Evolutionary conservation across 1,139 yeast species (phyloP).

Genomic region (Tardiomyces digboiensis): DNA sequence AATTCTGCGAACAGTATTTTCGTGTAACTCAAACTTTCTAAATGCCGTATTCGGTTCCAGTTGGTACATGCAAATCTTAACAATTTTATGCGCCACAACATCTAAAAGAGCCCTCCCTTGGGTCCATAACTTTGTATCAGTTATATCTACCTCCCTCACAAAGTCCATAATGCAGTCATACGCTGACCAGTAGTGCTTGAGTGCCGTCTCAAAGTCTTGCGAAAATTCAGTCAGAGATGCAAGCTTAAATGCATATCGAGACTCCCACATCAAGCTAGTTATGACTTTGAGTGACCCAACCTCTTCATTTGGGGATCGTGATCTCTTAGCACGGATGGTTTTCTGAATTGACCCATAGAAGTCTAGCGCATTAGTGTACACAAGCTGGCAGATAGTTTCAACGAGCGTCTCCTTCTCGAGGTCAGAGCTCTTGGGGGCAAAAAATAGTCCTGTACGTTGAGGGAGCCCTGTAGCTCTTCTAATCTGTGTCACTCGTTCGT

Average conservation of each 20-base stretch:
- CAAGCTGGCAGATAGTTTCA: conserved; percentile 29
- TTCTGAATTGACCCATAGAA: conserved; percentile 22
- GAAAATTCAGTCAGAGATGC: conserved; percentile 40
- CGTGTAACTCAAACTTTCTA: conserved; percentile 55
- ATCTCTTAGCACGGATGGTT: conserved; percentile 10
- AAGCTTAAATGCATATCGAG: conserved; percentile 40
- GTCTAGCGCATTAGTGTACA: conserved; percentile 33
- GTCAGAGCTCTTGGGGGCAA: conserved; percentile 30
- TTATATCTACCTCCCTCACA: conserved; percentile 12
- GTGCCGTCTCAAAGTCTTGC: conserved; percentile 36
- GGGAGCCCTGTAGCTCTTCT: conserved; percentile 34
- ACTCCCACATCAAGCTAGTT: conserved; percentile 33
- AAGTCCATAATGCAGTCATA: conserved; percentile 36
- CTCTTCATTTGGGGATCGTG: conserved; percentile 8
- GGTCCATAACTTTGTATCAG: conserved; percentile 27
- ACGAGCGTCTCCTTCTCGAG: conserved; percentile 32
- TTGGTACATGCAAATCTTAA: conserved; percentile 50
- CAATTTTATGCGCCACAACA: conserved; percentile 50
- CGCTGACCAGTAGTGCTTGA: conserved; percentile 38
- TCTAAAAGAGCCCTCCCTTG: conserved; percentile 46
- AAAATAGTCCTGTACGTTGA: conserved; percentile 34
- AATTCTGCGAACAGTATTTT: conserved; percentile 35
- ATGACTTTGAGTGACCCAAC: conserved; percentile 13
- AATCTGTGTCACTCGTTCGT: conserved; percentile 31
- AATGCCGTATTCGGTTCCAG: conserved; percentile 52